These are phyloP conservation scores for Fusarium tjaetaba DNA, from an alignment of 2,329 filamentous ascomycete species.

Conservation along the genomic window DNA sequence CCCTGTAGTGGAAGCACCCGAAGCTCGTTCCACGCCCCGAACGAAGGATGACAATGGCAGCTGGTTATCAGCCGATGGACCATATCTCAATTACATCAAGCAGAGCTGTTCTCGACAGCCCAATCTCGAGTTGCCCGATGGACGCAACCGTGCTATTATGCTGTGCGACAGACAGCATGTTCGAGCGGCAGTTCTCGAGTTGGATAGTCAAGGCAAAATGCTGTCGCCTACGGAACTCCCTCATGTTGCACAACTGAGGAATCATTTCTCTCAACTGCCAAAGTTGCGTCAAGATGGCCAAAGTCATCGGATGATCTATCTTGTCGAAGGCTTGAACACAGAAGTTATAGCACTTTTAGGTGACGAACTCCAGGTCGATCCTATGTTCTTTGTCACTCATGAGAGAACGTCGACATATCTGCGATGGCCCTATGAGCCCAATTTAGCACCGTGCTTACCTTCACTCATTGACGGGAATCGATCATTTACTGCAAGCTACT, in stretches of 20 bases:
- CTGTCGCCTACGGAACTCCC: not conserved
- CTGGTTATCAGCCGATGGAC: not conserved
- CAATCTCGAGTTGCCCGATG: conserved; percentile 2
- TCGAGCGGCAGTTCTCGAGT: not conserved
- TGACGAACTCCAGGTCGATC: not conserved
- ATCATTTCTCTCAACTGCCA: not conserved
- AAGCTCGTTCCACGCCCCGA: not conserved
- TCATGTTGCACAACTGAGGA: not conserved
- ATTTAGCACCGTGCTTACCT: not conserved
- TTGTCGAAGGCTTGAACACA: not conserved
- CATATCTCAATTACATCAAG: not conserved
- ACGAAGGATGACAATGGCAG: not conserved
- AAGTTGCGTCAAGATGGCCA: not conserved
- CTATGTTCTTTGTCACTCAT: conserved; percentile 6
- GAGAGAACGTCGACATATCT: conserved; percentile 7
- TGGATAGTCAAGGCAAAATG: not conserved
- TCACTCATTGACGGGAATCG: not conserved
- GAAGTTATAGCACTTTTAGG: not conserved
- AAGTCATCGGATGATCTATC: not conserved
- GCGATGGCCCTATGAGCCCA: conserved; percentile 4
- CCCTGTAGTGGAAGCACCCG: not conserved
- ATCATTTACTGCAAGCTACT: conserved; percentile 1
- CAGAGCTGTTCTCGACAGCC: not conserved
- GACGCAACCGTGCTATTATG: not conserved
- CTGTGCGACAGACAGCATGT: not conserved